phyloP scores from a whole-genome alignment of 1,284 basidiomycete genomes.

The Inonotus hispidus region DNA sequence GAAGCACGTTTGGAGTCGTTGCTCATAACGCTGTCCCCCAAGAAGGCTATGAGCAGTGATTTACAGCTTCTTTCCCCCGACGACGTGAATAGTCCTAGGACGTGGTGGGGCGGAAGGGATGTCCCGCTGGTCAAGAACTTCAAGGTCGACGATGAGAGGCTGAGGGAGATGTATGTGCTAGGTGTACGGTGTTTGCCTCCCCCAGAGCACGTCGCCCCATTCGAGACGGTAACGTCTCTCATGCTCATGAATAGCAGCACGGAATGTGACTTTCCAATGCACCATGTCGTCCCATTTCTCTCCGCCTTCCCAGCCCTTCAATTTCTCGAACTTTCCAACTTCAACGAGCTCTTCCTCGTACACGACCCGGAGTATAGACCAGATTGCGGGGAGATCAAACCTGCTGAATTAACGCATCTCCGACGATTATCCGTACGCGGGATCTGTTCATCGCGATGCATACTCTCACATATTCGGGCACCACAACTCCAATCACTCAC shows the following conservation, averaged over 20 bases:
- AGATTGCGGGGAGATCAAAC: conserved; percentile 28
- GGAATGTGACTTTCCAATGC: conserved; percentile 36
- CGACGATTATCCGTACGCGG: conserved; percentile 48
- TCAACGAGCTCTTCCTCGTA: conserved; percentile 41
- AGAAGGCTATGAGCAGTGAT: conserved; percentile 8
- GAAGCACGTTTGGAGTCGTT: conserved; percentile 33
- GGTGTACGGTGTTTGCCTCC: conserved; percentile 6
- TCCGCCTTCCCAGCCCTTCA: conserved; percentile 52
- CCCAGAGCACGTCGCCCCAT: conserved; percentile 23
- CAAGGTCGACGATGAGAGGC: conserved; percentile 1
- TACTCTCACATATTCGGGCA: conserved; percentile 54
- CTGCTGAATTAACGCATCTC: conserved; percentile 41
- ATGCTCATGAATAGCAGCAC: conserved; percentile 20
- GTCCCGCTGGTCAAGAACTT: conserved; percentile 7
- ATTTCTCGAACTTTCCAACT: conserved; percentile 44
- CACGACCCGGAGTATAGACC: conserved; percentile 19
- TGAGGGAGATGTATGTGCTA: conserved; percentile 12
- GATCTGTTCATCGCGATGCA: conserved; percentile 54
- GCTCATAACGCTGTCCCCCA: conserved; percentile 7
- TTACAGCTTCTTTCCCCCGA: background rate
- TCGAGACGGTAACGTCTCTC: conserved; percentile 29
- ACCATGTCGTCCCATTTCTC: conserved; percentile 43
- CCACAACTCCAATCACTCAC: conserved; percentile 54
- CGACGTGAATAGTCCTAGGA: background rate
- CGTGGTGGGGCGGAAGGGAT: conserved; percentile 11